Conservation (phyloP, 139 green algal species). For the Tetradesmus obliquus region DNA sequence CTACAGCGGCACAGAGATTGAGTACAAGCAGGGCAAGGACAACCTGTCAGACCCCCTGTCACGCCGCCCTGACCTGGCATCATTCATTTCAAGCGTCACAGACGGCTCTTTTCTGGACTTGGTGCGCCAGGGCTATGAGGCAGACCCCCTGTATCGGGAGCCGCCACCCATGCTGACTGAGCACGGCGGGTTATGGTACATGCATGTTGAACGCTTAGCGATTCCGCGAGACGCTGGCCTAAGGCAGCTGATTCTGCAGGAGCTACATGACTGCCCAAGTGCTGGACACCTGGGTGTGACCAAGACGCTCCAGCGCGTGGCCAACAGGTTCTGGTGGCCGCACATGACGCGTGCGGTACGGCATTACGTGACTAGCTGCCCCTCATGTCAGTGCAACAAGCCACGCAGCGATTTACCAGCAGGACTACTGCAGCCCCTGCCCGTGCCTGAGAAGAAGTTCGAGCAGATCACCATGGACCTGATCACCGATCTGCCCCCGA, state of each 20-base stretch:
- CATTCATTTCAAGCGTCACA: neutral
- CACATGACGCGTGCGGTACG: neutral
- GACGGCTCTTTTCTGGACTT: neutral
- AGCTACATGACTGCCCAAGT: conserved; percentile 13
- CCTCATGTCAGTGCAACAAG: conserved; percentile 27
- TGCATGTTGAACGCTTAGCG: neutral
- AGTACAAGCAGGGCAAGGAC: conserved; percentile 3
- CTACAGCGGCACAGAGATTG: neutral
- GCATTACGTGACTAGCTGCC: neutral
- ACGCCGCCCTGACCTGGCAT: neutral
- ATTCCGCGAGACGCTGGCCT: neutral
- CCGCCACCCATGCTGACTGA: neutral
- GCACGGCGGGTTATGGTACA: neutral
- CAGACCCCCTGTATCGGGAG: neutral
- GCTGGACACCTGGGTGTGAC: neutral
- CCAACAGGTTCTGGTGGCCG: conserved; percentile 8
- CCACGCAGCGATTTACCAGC: neutral
- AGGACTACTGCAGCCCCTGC: conserved; percentile 26
- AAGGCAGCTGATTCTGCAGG: neutral
- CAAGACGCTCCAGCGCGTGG: too few relatives aligned
- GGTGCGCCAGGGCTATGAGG: neutral
- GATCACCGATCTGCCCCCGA: too few relatives aligned
- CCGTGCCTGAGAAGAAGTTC: neutral
- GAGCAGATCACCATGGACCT: conserved; percentile 15
- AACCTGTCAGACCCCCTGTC: conserved; percentile 10